Evolutionary conservation across 768 basidiomycete genomes (phyloP), one percentile per base, ranked within the genome.

Genomic region (Trametes gibbosa): DNA sequence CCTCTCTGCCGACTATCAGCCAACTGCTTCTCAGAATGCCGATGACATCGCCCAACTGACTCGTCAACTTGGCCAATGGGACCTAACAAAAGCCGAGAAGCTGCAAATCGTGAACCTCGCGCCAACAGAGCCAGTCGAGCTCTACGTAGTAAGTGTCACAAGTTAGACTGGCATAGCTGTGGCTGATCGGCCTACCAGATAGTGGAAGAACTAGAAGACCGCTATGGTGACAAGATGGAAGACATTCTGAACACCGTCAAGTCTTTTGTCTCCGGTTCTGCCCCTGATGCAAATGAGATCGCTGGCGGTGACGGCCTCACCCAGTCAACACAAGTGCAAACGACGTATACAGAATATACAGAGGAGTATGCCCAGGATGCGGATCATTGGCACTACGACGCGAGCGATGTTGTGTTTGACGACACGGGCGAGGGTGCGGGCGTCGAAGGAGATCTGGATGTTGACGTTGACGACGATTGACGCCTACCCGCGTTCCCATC

Each of bases 71-170:
- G 81, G 83, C 2, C 75, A 83, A 19, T 89, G 84, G 62, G 79
- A 82, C 34, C 76, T 98, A 61, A 95, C 94, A 1, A 97, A 95
- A 66, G 84, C 89, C 2, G 95, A 98, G 77, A 94, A 95, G 68
- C 79, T 97, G 3, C 92, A 95, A 68, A 80, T 97, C 35, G 86
- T 92, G n/a, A 97, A 98, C 68, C 79, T 96, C 5, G 88, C 87
- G 0, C 95, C 95, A 1, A 86, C 84, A 7, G 80, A 85, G 47
- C 77, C 85, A 0, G 92, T 96, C 24, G 92, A 95, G 70, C 83
- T 97, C 24, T 95, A 97, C 68, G 89, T 92, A 56, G 94, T 95
- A 63, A 46, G 92, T 81, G 2, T n/a, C 12, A 24, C 19, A 12
- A 19, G 5, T 12, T 23, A 10, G 9, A 5, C 16, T 7, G 27